These are phyloP conservation scores for Talaromyces sp. DNA, from an alignment of 2,329 filamentous ascomycete genomes.

Conservation along the genomic window DNA sequence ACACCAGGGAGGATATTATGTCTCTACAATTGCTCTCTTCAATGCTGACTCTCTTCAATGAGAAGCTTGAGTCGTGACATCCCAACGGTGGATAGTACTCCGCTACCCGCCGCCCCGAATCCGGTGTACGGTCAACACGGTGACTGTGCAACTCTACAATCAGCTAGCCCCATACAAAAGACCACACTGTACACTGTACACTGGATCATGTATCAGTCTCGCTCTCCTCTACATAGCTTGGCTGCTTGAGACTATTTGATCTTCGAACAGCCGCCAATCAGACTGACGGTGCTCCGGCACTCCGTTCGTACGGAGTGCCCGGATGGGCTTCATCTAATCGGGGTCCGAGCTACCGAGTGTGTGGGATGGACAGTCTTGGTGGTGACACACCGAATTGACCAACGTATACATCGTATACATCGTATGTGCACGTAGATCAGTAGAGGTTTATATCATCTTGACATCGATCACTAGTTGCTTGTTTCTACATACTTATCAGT, in stretches of 20 bases:
- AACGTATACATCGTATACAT: background rate
- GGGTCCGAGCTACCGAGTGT: background rate
- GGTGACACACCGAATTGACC: background rate
- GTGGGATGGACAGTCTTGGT: background rate
- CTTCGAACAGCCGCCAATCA: background rate
- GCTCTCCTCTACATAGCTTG: background rate
- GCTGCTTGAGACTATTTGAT: conserved; percentile 1
- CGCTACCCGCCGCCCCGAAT: conserved; percentile 4
- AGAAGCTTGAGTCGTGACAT: background rate
- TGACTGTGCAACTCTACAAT: background rate
- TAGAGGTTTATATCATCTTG: background rate
- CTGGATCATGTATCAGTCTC: background rate
- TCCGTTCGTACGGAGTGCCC: background rate
- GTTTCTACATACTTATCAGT: too few relatives aligned
- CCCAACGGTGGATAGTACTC: background rate
- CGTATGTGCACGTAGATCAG: background rate
- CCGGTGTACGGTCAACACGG: conserved; percentile 14
- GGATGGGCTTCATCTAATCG: background rate
- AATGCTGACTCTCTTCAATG: background rate
- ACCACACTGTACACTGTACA: conserved; percentile 4
- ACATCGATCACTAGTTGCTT: background rate
- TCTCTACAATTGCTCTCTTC: background rate
- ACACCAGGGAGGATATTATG: background rate
- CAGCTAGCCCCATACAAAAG: conserved; percentile 1
- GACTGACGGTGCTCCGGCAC: background rate